These are phyloP conservation scores for Penicillium sp. DNA, from an alignment of 2,329 filamentous ascomycete genomes.

Conservation along the genomic window DNA sequence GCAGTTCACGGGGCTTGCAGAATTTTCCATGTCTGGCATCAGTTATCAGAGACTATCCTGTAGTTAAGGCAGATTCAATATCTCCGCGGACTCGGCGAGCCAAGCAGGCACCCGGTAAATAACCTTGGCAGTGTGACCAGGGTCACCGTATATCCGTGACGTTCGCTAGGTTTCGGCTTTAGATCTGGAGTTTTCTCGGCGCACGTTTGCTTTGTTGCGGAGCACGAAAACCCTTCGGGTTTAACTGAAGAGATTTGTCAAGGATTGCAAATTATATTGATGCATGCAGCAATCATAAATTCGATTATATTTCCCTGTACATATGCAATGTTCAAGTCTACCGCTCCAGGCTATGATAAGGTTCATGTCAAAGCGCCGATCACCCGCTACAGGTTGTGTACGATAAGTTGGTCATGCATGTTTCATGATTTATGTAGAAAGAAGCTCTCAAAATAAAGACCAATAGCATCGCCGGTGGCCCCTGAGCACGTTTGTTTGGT, in stretches of 20 bases:
- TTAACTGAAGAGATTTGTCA: not conserved
- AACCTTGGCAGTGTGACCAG: not conserved
- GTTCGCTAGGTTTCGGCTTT: not conserved
- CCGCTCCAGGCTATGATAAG: not conserved
- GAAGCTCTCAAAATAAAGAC: not conserved
- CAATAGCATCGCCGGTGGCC: not conserved
- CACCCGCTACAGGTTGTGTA: not conserved
- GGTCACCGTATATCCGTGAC: not conserved
- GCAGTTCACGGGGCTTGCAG: not conserved
- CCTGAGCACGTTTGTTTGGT: not conserved
- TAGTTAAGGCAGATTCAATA: not conserved
- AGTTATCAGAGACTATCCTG: too few species aligned
- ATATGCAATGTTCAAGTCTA: not conserved
- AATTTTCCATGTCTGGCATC: not conserved
- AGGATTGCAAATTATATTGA: not conserved
- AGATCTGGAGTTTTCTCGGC: constrained; percentile 10
- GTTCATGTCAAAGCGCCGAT: not conserved
- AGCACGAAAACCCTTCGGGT: not conserved
- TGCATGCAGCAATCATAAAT: too few species aligned
- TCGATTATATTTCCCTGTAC: too few species aligned
- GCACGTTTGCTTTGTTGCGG: not conserved
- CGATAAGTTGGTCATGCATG: not conserved
- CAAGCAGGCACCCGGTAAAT: not conserved
- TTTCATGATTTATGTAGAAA: not conserved
- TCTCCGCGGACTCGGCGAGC: not conserved